Percentiles rank a stretch among this genome's conserved stretches.
These are phyloP conservation scores for Daldinia childiae DNA, from an alignment of 495 filamentous ascomycete species.

Conservation along the genomic window DNA sequence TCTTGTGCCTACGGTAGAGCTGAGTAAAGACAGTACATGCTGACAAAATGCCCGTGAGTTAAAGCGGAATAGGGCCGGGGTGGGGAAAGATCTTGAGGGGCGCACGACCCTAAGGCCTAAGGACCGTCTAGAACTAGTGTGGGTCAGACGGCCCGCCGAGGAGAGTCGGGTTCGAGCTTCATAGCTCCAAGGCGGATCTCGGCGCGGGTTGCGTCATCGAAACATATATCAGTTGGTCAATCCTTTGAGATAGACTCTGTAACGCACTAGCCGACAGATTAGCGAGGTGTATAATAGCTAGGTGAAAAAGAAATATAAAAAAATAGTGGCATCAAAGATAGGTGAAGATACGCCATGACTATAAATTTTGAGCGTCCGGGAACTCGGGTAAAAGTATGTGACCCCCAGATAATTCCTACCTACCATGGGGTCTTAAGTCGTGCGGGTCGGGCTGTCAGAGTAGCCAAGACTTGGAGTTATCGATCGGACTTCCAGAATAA, in stretches of 20 bases:
- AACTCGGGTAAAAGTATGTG: conserved; percentile 36
- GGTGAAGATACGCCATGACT: conserved; percentile 7
- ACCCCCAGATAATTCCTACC: conserved; percentile 14
- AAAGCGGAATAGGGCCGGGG: conserved; percentile 13
- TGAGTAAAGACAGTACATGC: background rate
- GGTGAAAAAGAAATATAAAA: background rate
- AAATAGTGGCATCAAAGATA: conserved; percentile 17
- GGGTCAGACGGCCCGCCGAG: conserved; percentile 40
- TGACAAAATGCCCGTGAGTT: conserved; percentile 4
- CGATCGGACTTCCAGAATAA: conserved; percentile 24
- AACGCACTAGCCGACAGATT: conserved; percentile 3
- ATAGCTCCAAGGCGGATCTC: conserved; percentile 29
- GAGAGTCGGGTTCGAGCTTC: conserved; percentile 31
- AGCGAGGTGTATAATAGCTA: background rate
- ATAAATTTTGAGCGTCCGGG: conserved; percentile 29
- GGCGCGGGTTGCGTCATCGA: conserved; percentile 33
- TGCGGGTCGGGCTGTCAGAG: conserved; percentile 23
- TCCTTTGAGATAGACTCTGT: conserved; percentile 4
- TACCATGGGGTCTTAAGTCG: conserved; percentile 20
- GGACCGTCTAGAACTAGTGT: conserved; percentile 24
- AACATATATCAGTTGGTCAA: conserved; percentile 3
- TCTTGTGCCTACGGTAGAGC: background rate
- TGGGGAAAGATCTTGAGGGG: conserved; percentile 7
- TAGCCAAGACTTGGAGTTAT: conserved; percentile 28
- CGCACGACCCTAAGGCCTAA: background rate